A percentile compares a stretch with the other conserved stretches of the same genome.
phyloP scores from a whole-genome alignment of 495 filamentous ascomycete species.

The Trichoderma erinaceum region DNA sequence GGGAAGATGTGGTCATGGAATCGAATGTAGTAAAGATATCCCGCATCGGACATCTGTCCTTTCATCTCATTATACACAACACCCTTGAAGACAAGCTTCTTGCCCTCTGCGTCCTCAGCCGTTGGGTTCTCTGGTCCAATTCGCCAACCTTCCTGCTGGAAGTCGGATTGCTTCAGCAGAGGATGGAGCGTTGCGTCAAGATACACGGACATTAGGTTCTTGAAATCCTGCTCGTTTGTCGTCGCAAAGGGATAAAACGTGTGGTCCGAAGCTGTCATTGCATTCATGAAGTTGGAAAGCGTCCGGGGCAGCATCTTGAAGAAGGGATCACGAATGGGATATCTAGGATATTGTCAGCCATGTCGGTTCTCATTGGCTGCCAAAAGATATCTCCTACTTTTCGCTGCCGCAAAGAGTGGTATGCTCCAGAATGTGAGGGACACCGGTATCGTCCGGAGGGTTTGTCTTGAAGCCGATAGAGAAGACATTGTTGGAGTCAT shows the following conservation, averaged over 20 bases:
- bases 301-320: slow-evolving; percentile 99
- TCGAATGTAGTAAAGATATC: slow-evolving; percentile 88
- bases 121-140: slow-evolving; percentile 84
- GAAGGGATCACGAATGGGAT: slow-evolving; percentile 94
- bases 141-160: slow-evolving; percentile 93
- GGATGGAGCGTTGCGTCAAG: slow-evolving; percentile 90
- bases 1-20: slow-evolving; percentile 95
- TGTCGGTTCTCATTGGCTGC: slow-evolving; percentile 18
- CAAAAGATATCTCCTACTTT: slow-evolving; percentile 55
- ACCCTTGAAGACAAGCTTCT: slow-evolving; percentile 86
- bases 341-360: slow-evolving; percentile 46
- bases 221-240: slow-evolving; percentile 92
- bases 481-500: slow-evolving; percentile 99
- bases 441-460: slow-evolving; percentile 89
- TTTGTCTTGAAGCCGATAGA: slow-evolving; percentile 99
- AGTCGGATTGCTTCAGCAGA: slow-evolving; percentile 82
- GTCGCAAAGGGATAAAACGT: slow-evolving; percentile 98
- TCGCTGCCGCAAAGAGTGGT: slow-evolving; percentile 95
- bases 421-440: slow-evolving; percentile 96
- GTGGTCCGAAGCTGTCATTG: slow-evolving; percentile 91
- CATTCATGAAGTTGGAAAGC: slow-evolving; percentile 98
- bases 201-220: slow-evolving; percentile 93
- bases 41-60: slow-evolving; percentile 94
- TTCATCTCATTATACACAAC: slow-evolving; percentile 99
- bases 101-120: slow-evolving; percentile 39